phyloP scores from a whole-genome alignment of 2,329 filamentous ascomycete species.

The Stagonosporopsis cucurbitacearum region DNA sequence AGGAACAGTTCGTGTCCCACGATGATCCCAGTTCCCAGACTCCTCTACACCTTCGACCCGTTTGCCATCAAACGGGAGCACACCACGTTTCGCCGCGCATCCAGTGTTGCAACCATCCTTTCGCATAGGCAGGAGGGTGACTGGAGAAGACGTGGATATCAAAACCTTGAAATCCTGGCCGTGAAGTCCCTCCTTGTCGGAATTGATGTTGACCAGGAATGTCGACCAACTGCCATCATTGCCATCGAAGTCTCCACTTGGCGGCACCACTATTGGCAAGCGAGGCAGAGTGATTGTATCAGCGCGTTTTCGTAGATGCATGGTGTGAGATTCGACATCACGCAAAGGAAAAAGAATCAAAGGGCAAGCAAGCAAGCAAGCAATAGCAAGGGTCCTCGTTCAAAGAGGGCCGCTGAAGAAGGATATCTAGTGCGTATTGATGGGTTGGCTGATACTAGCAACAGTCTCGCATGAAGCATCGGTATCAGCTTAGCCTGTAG shows the following conservation, averaged over 20 bases:
- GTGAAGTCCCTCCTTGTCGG: conserved; percentile 23
- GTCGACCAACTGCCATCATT: conserved; percentile 53
- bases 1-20: conserved; percentile 26
- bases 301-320: conserved; percentile 33
- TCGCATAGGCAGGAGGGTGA: conserved; percentile 35
- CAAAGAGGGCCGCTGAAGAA: conserved; percentile 19
- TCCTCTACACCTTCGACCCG: conserved; percentile 31
- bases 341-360: conserved; percentile 1
- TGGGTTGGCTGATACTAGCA: conserved; percentile 19
- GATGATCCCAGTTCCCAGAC: conserved; percentile 26
- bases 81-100: conserved; percentile 41
- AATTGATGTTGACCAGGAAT: conserved; percentile 50
- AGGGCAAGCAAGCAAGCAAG: conserved; percentile 6
- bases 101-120: conserved; percentile 35
- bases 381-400: conserved; percentile 24
- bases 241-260: conserved; percentile 43
- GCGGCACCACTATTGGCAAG: conserved; percentile 21
- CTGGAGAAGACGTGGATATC: conserved; percentile 38
- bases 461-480: conserved; percentile 1
- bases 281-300: conserved; percentile 23
- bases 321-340: conserved; percentile 26
- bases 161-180: conserved; percentile 48
- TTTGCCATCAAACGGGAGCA: conserved; percentile 24
- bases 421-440: conserved; percentile 24
- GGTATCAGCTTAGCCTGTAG: conserved; percentile 24